phyloP scores from a whole-genome alignment of 371 early-diverging fungal species.

The Mucor saturninus region DNA sequence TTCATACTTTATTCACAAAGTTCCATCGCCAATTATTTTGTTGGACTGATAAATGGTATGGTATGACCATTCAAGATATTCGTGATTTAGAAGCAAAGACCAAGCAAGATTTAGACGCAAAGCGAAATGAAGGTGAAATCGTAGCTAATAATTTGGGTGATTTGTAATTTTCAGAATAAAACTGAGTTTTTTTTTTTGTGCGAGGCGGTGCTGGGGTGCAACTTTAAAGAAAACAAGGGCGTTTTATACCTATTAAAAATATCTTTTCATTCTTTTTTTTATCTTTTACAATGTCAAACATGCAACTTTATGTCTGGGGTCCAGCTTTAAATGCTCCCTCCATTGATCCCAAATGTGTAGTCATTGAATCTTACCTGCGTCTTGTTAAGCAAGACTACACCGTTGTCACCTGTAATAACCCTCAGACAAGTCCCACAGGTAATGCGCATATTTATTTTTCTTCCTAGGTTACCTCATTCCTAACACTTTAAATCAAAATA shows the following conservation, averaged over 20 bases:
- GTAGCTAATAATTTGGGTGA: not conserved
- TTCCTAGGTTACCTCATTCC: not conserved
- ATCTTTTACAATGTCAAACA: conserved; percentile 22
- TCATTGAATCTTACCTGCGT: conserved; percentile 57
- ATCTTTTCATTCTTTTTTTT: conserved; percentile 5
- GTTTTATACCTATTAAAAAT: not conserved
- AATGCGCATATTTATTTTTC: not conserved
- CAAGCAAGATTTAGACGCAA: conserved; percentile 58
- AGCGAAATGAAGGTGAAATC: conserved; percentile 33
- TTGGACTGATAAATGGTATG: conserved; percentile 73
- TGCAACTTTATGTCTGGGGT: conserved; percentile 66
- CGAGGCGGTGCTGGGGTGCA: not conserved
- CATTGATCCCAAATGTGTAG: conserved; percentile 65
- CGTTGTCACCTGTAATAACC: conserved; percentile 58
- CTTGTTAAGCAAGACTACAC: conserved; percentile 53
- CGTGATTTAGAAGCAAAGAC: conserved; percentile 66
- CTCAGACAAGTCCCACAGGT: conserved; percentile 65
- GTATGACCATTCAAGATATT: conserved; percentile 73
- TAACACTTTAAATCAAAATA: conserved; percentile 15
- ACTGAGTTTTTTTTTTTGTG: no score
- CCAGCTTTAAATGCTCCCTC: conserved; percentile 61
- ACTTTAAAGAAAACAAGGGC: not conserved
- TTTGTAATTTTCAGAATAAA: not conserved
- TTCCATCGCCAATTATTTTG: conserved; percentile 69
- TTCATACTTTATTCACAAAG: conserved; percentile 35